Conservation (phyloP, 225 moss, liverwort and hornwort species). For the Antitrichia curtipendula region DNA sequence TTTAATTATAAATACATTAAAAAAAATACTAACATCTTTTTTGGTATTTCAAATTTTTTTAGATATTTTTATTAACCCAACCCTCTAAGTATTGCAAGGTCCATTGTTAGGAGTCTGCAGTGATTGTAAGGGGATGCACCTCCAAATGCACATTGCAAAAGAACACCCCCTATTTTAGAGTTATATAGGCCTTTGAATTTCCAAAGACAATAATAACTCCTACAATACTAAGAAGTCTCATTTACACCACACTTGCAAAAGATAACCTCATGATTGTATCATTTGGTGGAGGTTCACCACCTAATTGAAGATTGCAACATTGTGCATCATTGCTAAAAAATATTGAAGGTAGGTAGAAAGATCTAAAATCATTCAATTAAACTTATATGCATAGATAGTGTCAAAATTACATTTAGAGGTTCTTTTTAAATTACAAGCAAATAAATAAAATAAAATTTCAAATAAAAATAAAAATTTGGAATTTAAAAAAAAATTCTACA, state of each 20-base stretch:
- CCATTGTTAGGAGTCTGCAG: fast-evolving
- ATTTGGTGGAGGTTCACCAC: background rate
- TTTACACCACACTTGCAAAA: background rate
- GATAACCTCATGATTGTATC: background rate
- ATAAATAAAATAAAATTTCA: background rate
- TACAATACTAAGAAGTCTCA: background rate
- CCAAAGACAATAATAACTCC: fast-evolving
- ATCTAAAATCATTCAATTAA: background rate
- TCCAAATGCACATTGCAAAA: fast-evolving
- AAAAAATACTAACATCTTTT: background rate
- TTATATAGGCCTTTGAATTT: background rate
- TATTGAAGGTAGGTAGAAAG: background rate
- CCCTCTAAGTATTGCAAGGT: background rate
- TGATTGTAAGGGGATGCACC: background rate
- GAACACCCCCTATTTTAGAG: background rate
- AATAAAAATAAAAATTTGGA: background rate
- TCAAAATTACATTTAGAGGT: background rate
- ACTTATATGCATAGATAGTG: fast-evolving
- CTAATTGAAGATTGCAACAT: background rate
- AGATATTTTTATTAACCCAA: background rate
- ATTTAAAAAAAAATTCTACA: no score
- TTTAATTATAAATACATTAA: no score
- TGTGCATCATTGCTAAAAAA: background rate
- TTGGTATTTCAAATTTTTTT: background rate
- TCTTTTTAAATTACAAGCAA: no score